Conservation (phyloP, 179 eudicot species). For the Heliamphora pulchella region DNA sequence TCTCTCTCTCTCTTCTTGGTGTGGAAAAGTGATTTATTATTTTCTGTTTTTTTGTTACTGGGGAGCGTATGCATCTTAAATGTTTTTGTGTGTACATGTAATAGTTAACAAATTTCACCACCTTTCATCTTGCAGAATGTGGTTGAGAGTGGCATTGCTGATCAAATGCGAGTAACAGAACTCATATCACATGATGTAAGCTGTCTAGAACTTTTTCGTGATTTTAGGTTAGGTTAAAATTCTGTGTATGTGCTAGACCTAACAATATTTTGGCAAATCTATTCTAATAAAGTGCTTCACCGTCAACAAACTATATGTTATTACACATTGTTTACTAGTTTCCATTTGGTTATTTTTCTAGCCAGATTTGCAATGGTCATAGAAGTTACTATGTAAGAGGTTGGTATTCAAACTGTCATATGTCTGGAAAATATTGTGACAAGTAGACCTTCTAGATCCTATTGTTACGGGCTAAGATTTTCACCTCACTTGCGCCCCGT, state of each 20-base stretch:
- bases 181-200: constrained; percentile 86
- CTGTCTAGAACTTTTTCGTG: not conserved
- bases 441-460: too few species aligned
- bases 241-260: not conserved
- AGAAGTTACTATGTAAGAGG: too few species aligned
- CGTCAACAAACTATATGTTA: not conserved
- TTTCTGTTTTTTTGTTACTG: not conserved
- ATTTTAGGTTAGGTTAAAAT: not conserved
- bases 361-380: too few species aligned
- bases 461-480: too few species aligned
- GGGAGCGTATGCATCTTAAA: not conserved
- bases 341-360: too few species aligned
- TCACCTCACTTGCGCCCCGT: too few species aligned
- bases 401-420: too few species aligned
- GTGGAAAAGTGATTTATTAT: not conserved
- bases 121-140: constrained; percentile 53
- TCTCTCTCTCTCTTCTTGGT: not conserved
- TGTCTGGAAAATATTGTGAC: too few species aligned
- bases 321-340: not conserved
- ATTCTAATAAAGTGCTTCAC: not conserved
- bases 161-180: constrained; percentile 83
- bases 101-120: not conserved
- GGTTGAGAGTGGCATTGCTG: constrained; percentile 86
- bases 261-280: not conserved
- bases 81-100: not conserved